Base-by-base conservation (phyloP, 176 grass and related monocot genomes). In the Oryza australiensis region DNA sequence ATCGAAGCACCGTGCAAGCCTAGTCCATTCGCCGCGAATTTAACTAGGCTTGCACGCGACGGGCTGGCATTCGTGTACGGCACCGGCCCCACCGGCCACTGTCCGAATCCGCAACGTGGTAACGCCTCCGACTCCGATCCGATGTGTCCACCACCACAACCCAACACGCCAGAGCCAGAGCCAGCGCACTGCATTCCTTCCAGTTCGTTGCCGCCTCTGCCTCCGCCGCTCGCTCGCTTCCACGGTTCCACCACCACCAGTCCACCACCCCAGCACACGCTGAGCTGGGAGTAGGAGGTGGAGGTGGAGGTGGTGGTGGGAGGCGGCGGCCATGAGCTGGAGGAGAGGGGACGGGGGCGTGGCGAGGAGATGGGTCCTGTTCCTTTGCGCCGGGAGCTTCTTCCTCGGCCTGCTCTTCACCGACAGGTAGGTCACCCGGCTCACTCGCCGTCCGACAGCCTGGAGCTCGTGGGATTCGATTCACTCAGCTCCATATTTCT, bases 371-470 rank as follows among this genome's bases (percentile, higher is more conserved):
- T 93, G 92, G 88, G 86, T 89, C 26, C 51, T 97, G 30, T 80
- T 97, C 85, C 86, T 97, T 84, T 97, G 95, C 86, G 84, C 92
- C 72, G 90, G 95, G 40, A 89, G 95, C 90, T 97, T 97, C 86
- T 89, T 43, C 89, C 78, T 94, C 72, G 95, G 92, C 43, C 84
- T 97, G 20, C 83, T 97, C 90, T 97, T 97, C 88, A 94, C 95
- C 64, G 83, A 87, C 78, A 92, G 90, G 95, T 97, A 28, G 30
- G 32, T 40, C 49, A 16, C n/a, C n/a, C 43, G 46, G 46, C 46
- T 2, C 15, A 51, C n/a, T n/a, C n/a, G n/a, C n/a, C n/a, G n/a
- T n/a, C n/a, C n/a, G n/a, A n/a, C n/a, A n/a, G n/a, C n/a, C n/a
- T n/a, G n/a, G n/a, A n/a, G 49, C 49, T 53, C 16, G 20, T 20